Evolutionary conservation across 345 rosid species (phyloP), one percentile per base, ranked within the genome.

Genomic region (Populus tremula): DNA sequence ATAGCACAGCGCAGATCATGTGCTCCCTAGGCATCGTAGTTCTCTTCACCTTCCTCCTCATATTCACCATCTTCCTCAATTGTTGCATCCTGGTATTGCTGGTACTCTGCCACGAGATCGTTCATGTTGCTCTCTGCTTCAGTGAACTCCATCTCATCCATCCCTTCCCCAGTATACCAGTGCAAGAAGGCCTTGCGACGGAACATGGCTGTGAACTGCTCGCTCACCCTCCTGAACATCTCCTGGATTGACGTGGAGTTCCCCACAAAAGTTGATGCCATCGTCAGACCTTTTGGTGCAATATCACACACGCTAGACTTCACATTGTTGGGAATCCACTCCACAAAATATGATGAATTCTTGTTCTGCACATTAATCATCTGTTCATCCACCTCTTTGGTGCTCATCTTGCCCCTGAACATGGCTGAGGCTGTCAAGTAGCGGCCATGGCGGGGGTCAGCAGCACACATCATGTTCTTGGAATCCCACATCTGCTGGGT

Each of bases 121-220:
- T 94, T 94, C 98, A 94, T 94, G 86, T 94, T 94, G 83, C 98
- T 94, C 85, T 94, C 98, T 7, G 98, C 98, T 84, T 94, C 98
- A 0, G 98, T 94, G 84, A 93, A 94, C 82, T 94, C 98, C 98
- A 94, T 94, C 77, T 94, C 98, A 18, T 94, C 98, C 98, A 94
- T 94, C 0, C 98, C 98, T 86, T 94, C 98, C 1, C 98, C 98
- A 0, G 98, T 94, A 29, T 94, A 94, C 98, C 98, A 94, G 77
- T 94, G 98, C 89, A 94, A 76, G 77, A 94, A 94, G 25, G 98
- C 98, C 82, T 94, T 94, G 76, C 98, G 90, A 53, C 98, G 89
- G 83, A 91, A 94, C 98, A 94, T 94, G 38, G 97, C 98, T 0
- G 98, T 94, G 85, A 94, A 94, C 79, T 94, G 98, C 78, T 94